Conservation (phyloP, 768 basidiomycete species). For the Sistotremastrum niveocremeum region DNA sequence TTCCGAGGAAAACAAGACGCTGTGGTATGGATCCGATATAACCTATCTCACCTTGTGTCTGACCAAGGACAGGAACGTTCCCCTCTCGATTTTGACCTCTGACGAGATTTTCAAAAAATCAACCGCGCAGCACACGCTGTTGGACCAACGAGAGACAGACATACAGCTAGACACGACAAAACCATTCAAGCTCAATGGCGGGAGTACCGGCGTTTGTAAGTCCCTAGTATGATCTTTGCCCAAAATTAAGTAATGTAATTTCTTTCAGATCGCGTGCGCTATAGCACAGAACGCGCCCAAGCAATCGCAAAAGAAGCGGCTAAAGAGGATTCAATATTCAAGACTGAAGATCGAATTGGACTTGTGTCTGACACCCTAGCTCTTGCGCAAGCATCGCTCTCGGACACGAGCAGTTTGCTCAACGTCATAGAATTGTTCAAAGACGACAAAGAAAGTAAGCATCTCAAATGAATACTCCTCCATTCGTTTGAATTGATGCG, state of each 20-base stretch:
- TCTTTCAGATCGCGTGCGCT: constrained; percentile 63
- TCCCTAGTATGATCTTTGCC: constrained; percentile 1
- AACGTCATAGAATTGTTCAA: constrained; percentile 55
- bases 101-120: constrained; percentile 39
- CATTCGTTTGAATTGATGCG: background rate
- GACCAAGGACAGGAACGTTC: constrained; percentile 48
- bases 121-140: constrained; percentile 48
- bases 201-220: constrained; percentile 82
- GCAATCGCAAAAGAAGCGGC: constrained; percentile 73
- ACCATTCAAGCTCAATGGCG: constrained; percentile 83
- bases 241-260: too few relatives aligned
- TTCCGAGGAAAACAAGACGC: constrained; percentile 73
- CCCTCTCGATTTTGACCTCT: constrained; percentile 59
- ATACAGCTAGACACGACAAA: constrained; percentile 59
- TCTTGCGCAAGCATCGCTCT: constrained; percentile 69
- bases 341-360: constrained; percentile 79
- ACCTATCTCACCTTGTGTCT: too few relatives aligned
- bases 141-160: constrained; percentile 53
- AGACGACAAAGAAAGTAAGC: constrained; percentile 66
- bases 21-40: too few relatives aligned
- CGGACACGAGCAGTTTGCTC: constrained; percentile 63
- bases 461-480: background rate
- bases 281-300: constrained; percentile 63
- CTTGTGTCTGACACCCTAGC: constrained; percentile 74
- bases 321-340: constrained; percentile 49